phyloP scores from a whole-genome alignment of 805 yeast genomes.

The Scheffersomyces amazonensis region DNA sequence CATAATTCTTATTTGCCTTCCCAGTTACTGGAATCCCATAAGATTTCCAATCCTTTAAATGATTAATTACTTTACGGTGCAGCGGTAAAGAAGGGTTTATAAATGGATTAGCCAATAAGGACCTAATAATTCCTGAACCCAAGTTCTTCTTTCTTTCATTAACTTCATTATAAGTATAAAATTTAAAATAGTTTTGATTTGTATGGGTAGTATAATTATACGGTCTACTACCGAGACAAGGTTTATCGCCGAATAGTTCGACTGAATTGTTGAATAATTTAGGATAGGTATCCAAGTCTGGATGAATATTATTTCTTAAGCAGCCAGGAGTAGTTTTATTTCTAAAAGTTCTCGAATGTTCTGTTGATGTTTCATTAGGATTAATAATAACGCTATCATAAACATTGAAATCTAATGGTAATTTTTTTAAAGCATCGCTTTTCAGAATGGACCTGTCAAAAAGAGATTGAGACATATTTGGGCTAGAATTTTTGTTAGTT shows the following conservation, averaged over 20 bases:
- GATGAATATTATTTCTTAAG: slow-evolving; percentile 12
- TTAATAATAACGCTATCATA: slow-evolving; percentile 30
- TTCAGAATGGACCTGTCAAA: not conserved
- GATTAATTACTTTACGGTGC: slow-evolving; percentile 16
- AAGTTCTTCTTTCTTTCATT: slow-evolving; percentile 25
- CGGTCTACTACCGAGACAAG: slow-evolving; percentile 21
- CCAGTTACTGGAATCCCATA: slow-evolving; percentile 9
- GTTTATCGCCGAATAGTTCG: slow-evolving; percentile 9
- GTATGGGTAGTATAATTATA: slow-evolving; percentile 14
- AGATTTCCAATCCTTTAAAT: slow-evolving; percentile 11
- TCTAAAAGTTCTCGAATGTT: slow-evolving; percentile 51
- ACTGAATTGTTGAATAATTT: slow-evolving; percentile 20
- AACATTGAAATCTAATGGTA: slow-evolving; percentile 8
- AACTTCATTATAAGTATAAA: slow-evolving; percentile 24
- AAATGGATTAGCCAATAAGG: slow-evolving; percentile 23
- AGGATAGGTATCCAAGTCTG: slow-evolving; percentile 19
- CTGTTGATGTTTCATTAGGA: not conserved
- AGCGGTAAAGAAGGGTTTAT: slow-evolving; percentile 8
- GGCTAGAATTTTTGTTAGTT: too few relatives aligned
- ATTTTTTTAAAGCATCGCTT: slow-evolving; percentile 5
- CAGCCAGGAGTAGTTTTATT: slow-evolving; percentile 9
- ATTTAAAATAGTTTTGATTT: slow-evolving; percentile 7
- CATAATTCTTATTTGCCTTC: slow-evolving; percentile 3
- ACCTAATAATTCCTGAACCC: slow-evolving; percentile 38
- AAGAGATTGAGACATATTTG: slow-evolving; percentile 1